Conservation (phyloP, 2,329 filamentous ascomycete species). For the Colletotrichum godetiae region DNA sequence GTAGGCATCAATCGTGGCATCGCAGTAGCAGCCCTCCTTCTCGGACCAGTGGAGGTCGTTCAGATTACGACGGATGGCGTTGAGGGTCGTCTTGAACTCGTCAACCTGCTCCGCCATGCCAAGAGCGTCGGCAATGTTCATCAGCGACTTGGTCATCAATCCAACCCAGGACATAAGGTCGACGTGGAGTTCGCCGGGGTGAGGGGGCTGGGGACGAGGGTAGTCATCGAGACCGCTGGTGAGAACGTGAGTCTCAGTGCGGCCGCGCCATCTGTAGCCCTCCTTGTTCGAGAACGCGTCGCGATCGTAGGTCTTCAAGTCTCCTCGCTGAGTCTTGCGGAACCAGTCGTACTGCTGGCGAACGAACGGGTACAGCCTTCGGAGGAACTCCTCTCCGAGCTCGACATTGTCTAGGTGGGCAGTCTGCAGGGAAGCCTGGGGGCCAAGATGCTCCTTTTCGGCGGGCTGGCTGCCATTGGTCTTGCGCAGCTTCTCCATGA, state of each 20-base stretch:
- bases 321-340: slow-evolving; percentile 88
- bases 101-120: slow-evolving; percentile 80
- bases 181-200: slow-evolving; percentile 94
- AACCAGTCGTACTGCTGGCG: slow-evolving; percentile 96
- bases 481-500: slow-evolving; percentile 80
- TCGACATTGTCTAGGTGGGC: slow-evolving; percentile 76
- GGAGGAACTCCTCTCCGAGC: slow-evolving; percentile 77
- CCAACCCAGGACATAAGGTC: slow-evolving; percentile 97
- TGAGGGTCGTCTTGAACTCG: slow-evolving; percentile 77
- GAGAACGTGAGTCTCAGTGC: slow-evolving; percentile 86
- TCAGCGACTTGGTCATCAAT: slow-evolving; percentile 90
- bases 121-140: slow-evolving; percentile 82
- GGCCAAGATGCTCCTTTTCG: slow-evolving; percentile 56
- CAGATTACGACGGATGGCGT: slow-evolving; percentile 85
- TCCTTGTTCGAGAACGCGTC: slow-evolving; percentile 90
- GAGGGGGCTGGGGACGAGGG: slow-evolving; percentile 90
- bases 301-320: slow-evolving; percentile 91
- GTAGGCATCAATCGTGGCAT: slow-evolving; percentile 94
- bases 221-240: slow-evolving; percentile 98
- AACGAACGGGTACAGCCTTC: slow-evolving; percentile 84
- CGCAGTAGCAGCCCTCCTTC: slow-evolving; percentile 85
- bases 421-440: slow-evolving; percentile 64
- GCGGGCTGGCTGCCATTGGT: slow-evolving; percentile 59
- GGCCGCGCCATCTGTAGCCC: slow-evolving; percentile 94
- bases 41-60: slow-evolving; percentile 95